Evolutionary conservation across 352 stramenopile genomes (phyloP).

Genomic region (Pythium grandisporangium): DNA sequence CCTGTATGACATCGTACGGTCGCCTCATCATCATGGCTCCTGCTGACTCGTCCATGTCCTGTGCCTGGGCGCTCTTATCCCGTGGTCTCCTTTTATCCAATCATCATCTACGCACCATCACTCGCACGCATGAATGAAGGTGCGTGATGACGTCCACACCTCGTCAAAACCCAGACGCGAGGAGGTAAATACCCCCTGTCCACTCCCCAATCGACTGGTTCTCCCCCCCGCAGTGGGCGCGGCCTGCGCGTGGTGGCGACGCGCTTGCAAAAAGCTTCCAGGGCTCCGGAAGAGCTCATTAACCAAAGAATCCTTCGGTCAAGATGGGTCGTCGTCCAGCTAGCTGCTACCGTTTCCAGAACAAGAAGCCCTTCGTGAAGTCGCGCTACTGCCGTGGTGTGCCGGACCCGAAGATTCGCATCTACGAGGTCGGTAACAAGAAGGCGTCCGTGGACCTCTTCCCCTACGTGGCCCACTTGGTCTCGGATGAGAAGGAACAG

Average conservation of each 20-base stretch:
- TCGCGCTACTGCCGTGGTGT: slow-evolving; percentile 99
- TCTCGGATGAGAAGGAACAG: slow-evolving; percentile 91
- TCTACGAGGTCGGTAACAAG: slow-evolving; percentile 99
- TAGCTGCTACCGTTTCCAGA: slow-evolving; percentile 99
- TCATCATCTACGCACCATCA: no score
- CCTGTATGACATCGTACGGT: no score
- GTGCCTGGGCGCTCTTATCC: no score
- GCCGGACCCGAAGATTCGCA: slow-evolving; percentile 95
- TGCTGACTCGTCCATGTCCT: no score
- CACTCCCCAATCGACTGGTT: slow-evolving; percentile 3
- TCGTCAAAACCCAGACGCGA: neutral
- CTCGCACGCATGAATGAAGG: no score
- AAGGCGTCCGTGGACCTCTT: slow-evolving; percentile 98
- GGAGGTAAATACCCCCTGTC: neutral
- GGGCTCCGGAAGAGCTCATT: neutral
- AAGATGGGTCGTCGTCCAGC: slow-evolving; percentile 83
- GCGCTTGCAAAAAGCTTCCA: no score
- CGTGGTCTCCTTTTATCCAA: no score
- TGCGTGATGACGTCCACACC: neutral
- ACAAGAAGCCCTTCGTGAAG: slow-evolving; percentile 99
- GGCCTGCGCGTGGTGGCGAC: no score
- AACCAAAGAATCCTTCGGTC: neutral
- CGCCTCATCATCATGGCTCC: no score
- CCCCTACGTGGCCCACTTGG: slow-evolving; percentile 97
- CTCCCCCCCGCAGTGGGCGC: neutral